Conservation (phyloP, 331 rosid genomes). For the Malus hybrid region DNA sequence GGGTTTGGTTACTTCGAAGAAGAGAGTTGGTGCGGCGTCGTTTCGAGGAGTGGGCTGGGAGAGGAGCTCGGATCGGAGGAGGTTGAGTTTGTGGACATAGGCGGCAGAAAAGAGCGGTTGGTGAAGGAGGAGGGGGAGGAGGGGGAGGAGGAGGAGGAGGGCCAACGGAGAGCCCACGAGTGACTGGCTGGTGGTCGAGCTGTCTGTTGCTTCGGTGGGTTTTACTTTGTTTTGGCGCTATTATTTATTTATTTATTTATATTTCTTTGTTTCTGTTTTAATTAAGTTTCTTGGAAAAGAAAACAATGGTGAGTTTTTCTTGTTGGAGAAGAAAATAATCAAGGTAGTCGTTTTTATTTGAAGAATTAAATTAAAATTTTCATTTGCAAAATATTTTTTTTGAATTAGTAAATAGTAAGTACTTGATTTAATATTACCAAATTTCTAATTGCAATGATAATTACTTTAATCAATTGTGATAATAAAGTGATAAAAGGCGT, state of each 20-base stretch:
- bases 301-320: neutral
- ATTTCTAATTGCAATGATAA: too few species aligned
- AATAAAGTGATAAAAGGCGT: too few species aligned
- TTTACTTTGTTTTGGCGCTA: neutral
- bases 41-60: neutral
- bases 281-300: too few species aligned
- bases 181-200: neutral
- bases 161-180: conserved; percentile 7
- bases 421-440: too few species aligned
- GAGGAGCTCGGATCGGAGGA: conserved; percentile 11
- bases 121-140: neutral
- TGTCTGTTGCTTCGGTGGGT: neutral
- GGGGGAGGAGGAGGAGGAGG: conserved; percentile 2
- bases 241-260: neutral
- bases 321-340: too few species aligned
- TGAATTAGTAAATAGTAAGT: too few species aligned
- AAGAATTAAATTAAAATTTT: too few species aligned
- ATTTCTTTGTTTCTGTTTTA: neutral
- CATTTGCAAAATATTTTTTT: too few species aligned
- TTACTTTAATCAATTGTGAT: too few species aligned
- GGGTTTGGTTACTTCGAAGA: conserved; percentile 71
- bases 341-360: too few species aligned
- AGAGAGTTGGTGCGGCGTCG: conserved; percentile 39
- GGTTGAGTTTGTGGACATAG: conserved; percentile 34
- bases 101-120: conserved; percentile 26